Evolutionary conservation across 176 grass and related monocot genomes (phyloP).

Genomic region (Rhynchospora tenuis): DNA sequence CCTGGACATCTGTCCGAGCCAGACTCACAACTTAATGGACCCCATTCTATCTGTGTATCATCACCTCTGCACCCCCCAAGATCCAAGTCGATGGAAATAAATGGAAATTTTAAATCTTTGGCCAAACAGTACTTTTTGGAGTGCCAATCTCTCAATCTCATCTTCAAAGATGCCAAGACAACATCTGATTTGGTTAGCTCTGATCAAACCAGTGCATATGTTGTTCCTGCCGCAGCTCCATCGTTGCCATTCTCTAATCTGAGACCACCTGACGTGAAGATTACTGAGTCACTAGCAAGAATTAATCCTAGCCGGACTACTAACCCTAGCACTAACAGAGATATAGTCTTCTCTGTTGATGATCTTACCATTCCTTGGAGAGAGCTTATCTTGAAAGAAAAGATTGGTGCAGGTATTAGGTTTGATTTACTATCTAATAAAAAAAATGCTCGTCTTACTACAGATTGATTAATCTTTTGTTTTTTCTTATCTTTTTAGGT

Average conservation of each 20-base stretch:
- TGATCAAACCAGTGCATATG: constrained; percentile 34
- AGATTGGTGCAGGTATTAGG: constrained; percentile 85
- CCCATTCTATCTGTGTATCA: constrained; percentile 56
- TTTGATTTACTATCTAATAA: not conserved
- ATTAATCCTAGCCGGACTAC: not conserved
- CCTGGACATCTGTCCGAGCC: constrained; percentile 78
- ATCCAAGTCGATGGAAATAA: constrained; percentile 63
- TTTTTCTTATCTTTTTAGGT: constrained; percentile 54
- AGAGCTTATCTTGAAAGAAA: constrained; percentile 84
- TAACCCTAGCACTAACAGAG: constrained; percentile 1
- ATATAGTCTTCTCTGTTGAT: constrained; percentile 50
- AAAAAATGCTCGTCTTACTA: not conserved
- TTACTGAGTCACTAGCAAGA: constrained; percentile 30
- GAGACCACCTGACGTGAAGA: constrained; percentile 60
- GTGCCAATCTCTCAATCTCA: constrained; percentile 85
- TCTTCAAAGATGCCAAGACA: constrained; percentile 72
- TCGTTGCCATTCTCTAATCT: constrained; percentile 45
- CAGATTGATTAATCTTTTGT: constrained; percentile 12
- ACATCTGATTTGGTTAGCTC: constrained; percentile 14
- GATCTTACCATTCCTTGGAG: constrained; percentile 85
- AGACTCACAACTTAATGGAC: constrained; percentile 88
- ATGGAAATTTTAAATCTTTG: constrained; percentile 63
- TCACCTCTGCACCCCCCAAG: constrained; percentile 88
- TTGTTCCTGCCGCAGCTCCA: constrained; percentile 23
- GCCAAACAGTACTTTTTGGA: constrained; percentile 93